Evolutionary conservation across 2,329 filamentous ascomycete species (phyloP).

Genomic region (Mycosphaerella sp.): DNA sequence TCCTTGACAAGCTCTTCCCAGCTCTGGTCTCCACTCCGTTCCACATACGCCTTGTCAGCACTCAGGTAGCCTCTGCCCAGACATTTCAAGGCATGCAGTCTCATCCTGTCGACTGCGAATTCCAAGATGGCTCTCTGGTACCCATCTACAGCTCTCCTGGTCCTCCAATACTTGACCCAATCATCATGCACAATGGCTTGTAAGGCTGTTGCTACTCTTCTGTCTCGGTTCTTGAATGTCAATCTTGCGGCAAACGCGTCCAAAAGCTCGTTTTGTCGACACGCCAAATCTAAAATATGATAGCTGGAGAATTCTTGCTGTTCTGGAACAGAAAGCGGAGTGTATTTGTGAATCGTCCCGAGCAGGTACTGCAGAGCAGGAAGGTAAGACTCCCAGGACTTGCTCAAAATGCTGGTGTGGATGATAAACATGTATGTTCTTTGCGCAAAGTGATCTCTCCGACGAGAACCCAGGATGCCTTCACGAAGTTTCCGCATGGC

Average conservation of each 20-base stretch:
- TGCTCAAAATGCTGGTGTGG: constrained; percentile 70
- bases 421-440: constrained; percentile 89
- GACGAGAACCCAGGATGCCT: constrained; percentile 71
- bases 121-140: constrained; percentile 74
- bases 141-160: constrained; percentile 67
- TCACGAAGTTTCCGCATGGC: constrained; percentile 90
- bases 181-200: constrained; percentile 70
- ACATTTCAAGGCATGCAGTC: constrained; percentile 75
- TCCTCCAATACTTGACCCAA: constrained; percentile 69
- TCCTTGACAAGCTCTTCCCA: constrained; percentile 68
- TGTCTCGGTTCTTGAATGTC: constrained; percentile 55
- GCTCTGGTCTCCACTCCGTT: constrained; percentile 58
- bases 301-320: constrained; percentile 74
- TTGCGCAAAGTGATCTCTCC: constrained; percentile 74
- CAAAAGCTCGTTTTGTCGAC: constrained; percentile 67
- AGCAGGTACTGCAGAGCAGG: constrained; percentile 78
- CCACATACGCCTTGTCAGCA: constrained; percentile 62
- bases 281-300: constrained; percentile 80
- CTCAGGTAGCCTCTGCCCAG: constrained; percentile 74
- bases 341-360: constrained; percentile 58
- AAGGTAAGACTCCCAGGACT: constrained; percentile 81
- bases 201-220: constrained; percentile 63
- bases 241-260: constrained; percentile 64
- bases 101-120: constrained; percentile 68
- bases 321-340: constrained; percentile 63